phyloP scores from a whole-genome alignment of 1,284 basidiomycete genomes.

The Puccinia novopanici region DNA sequence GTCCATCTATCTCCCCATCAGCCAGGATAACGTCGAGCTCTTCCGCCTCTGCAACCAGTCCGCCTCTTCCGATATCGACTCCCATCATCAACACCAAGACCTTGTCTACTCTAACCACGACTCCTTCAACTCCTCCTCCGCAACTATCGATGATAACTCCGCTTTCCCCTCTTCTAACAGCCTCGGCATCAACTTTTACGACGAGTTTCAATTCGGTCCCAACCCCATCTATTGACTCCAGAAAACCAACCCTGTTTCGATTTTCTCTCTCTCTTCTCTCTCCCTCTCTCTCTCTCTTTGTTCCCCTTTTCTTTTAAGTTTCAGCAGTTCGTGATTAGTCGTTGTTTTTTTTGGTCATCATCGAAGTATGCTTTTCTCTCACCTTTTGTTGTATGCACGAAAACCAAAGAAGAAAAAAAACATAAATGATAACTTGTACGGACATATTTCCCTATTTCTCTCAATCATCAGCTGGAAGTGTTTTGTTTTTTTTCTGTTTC shows the following conservation, averaged over 20 bases:
- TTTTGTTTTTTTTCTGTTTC: too few species aligned
- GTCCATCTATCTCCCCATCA: conserved; percentile 5
- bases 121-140: background rate
- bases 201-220: conserved; percentile 7
- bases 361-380: too few species aligned
- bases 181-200: background rate
- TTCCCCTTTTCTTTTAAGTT: too few species aligned
- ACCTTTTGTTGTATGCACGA: too few species aligned
- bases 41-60: background rate
- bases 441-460: too few species aligned
- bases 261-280: background rate
- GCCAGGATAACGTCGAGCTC: background rate
- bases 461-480: too few species aligned
- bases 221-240: conserved; percentile 1
- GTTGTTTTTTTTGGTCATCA: too few species aligned
- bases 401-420: too few species aligned
- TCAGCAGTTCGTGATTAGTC: too few species aligned
- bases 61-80: background rate
- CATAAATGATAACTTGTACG: too few species aligned
- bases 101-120: background rate
- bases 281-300: too few species aligned
- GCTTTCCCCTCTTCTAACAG: background rate
- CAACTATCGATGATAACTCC: background rate
- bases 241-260: background rate
- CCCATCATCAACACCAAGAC: background rate